Conservation (phyloP, 1,139 yeast species). For the Sugiyamaella xylanicola region DNA sequence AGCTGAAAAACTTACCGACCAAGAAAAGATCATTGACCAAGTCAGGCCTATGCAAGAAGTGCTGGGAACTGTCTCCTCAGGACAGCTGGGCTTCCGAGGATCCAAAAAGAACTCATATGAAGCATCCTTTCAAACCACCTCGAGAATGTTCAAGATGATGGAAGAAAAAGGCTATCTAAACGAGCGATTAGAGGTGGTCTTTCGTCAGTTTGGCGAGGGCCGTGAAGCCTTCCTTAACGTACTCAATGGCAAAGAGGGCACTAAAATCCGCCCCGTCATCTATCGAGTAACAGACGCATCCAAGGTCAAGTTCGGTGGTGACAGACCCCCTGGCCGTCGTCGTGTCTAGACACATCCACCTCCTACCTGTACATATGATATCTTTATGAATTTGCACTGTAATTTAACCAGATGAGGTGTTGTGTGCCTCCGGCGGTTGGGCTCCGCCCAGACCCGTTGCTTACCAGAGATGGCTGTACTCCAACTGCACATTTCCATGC, state of each 20-base stretch:
- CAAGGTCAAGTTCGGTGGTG: conserved; percentile 88
- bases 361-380: conserved; percentile 9
- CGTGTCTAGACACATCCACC: conserved; percentile 65
- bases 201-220: conserved; percentile 86
- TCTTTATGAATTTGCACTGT: neutral
- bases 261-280: conserved; percentile 61
- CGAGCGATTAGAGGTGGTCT: conserved; percentile 57
- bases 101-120: conserved; percentile 81
- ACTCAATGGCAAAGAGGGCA: conserved; percentile 87
- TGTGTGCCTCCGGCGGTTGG: neutral
- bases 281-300: conserved; percentile 77
- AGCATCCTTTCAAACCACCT: conserved; percentile 86
- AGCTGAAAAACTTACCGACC: conserved; percentile 50
- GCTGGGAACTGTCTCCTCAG: conserved; percentile 55
- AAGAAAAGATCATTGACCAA: conserved; percentile 76
- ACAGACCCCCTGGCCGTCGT: conserved; percentile 79
- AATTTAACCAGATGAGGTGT: neutral
- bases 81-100: conserved; percentile 48
- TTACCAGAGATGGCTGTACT: too few relatives aligned
- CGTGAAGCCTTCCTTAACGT: conserved; percentile 85
- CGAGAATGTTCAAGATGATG: conserved; percentile 71
- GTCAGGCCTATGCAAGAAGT: conserved; percentile 80
- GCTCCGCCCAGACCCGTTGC: neutral
- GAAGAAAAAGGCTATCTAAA: conserved; percentile 53
- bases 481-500: too few relatives aligned